Evolutionary conservation across 192 early-diverging fungal genomes (phyloP).

Genomic region (Spinellus fusiger): DNA sequence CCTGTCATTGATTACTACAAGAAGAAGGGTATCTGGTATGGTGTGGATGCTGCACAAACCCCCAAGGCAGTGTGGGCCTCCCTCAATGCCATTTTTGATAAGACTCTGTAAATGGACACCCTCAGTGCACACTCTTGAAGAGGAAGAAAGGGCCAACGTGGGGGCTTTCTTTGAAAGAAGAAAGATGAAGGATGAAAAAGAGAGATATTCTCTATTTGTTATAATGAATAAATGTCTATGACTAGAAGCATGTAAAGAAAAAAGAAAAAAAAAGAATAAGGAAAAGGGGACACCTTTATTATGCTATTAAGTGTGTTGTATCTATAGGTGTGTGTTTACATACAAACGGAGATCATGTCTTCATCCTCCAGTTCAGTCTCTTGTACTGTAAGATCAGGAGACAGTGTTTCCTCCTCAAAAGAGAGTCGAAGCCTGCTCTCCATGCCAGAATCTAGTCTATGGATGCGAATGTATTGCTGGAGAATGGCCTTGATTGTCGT

Average conservation of each 20-base stretch:
- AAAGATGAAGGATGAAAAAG: too few species aligned
- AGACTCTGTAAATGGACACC: slow-evolving; percentile 31
- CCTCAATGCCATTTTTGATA: slow-evolving; percentile 83
- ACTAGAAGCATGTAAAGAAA: too few species aligned
- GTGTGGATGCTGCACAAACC: slow-evolving; percentile 89
- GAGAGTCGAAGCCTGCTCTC: slow-evolving; percentile 27
- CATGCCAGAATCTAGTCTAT: slow-evolving; percentile 9
- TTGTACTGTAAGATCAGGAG: slow-evolving; percentile 30
- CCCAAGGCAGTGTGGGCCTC: slow-evolving; percentile 86
- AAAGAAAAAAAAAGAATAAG: too few species aligned
- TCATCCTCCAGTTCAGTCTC: slow-evolving; percentile 56
- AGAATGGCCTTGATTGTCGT: slow-evolving; percentile 41
- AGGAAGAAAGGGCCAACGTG: too few species aligned
- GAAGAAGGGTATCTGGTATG: slow-evolving; percentile 85
- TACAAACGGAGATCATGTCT: slow-evolving; percentile 38
- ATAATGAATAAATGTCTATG: too few species aligned
- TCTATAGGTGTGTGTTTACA: too few species aligned
- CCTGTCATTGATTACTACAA: slow-evolving; percentile 90
- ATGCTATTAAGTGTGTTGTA: too few species aligned
- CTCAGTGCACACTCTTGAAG: too few species aligned
- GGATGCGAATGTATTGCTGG: slow-evolving; percentile 36
- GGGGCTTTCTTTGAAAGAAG: too few species aligned
- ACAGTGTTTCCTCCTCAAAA: slow-evolving; percentile 50
- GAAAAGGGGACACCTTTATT: too few species aligned
- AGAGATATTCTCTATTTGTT: too few species aligned